Percentiles rank a stretch among this genome's conserved stretches.
phyloP scores from a whole-genome alignment of 2,329 filamentous ascomycete genomes.

The Massarina eburnea region DNA sequence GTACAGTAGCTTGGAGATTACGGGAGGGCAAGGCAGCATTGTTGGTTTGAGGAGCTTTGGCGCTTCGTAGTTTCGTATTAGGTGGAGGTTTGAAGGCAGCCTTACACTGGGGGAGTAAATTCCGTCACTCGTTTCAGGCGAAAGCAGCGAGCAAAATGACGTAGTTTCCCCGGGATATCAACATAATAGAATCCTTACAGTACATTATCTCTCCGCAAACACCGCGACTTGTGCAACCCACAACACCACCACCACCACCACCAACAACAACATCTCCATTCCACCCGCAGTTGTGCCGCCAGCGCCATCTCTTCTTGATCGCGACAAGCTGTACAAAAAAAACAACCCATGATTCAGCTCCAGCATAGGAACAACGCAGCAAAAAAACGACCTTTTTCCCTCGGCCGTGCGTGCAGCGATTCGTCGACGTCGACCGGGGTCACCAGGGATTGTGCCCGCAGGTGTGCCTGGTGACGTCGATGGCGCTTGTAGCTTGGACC shows the following conservation, averaged over 20 bases:
- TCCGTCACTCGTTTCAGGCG: constrained; percentile 16
- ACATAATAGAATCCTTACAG: constrained; percentile 23
- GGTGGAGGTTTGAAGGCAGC: constrained; percentile 5
- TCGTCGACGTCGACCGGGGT: constrained; percentile 1
- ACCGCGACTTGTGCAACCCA: not conserved
- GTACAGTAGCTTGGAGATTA: constrained; percentile 33
- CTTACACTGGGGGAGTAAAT: constrained; percentile 8
- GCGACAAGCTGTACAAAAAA: not conserved
- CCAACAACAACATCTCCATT: not conserved
- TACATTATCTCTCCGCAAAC: constrained; percentile 1
- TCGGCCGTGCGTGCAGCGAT: not conserved
- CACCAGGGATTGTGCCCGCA: no score
- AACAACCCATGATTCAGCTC: not conserved
- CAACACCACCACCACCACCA: not conserved
- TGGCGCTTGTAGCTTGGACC: constrained; percentile 7
- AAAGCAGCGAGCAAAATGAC: constrained; percentile 27
- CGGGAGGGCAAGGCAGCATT: not conserved
- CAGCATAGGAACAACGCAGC: constrained; percentile 1
- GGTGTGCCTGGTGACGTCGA: constrained; percentile 2
- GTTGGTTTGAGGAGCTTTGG: not conserved
- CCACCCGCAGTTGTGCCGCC: not conserved
- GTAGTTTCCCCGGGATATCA: constrained; percentile 18
- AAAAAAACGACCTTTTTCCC: not conserved
- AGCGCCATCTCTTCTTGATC: not conserved
- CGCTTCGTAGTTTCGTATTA: constrained; percentile 11